A percentile compares a stretch with the other conserved stretches of the same genome.
Evolutionary conservation across 2,329 filamentous ascomycete genomes (phyloP).

Genomic region (Neofusicoccum laricinum): DNA sequence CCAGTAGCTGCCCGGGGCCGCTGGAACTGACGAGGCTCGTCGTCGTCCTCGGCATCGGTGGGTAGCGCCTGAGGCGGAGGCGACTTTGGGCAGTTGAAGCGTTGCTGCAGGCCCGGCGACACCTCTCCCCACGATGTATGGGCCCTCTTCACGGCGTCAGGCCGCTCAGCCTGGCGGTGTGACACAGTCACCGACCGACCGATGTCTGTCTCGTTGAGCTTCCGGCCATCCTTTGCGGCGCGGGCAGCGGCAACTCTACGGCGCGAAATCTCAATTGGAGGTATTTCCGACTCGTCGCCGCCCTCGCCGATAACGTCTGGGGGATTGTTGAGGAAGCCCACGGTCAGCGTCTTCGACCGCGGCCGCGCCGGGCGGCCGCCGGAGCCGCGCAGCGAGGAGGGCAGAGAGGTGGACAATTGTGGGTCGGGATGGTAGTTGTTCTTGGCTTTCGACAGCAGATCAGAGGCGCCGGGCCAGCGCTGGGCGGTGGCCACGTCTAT

Average conservation of each 20-base stretch:
- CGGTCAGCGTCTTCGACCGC: conserved; percentile 65
- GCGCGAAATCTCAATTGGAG: conserved; percentile 67
- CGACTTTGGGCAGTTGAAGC: conserved; percentile 14
- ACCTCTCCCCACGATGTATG: conserved; percentile 34
- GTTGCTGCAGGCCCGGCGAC: conserved; percentile 33
- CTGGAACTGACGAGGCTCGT: conserved; percentile 4
- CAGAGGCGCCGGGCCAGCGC: conserved; percentile 50
- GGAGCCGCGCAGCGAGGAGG: conserved; percentile 27
- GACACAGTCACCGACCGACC: conserved; percentile 11
- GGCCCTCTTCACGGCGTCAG: conserved; percentile 26
- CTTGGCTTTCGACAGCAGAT: conserved; percentile 37
- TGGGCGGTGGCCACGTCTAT: conserved; percentile 51
- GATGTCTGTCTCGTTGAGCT: conserved; percentile 14
- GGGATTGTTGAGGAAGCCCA: conserved; percentile 68
- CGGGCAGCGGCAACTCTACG: conserved; percentile 3
- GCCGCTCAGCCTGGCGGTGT: conserved; percentile 4
- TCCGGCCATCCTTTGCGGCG: conserved; percentile 11
- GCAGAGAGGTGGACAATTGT: conserved; percentile 31
- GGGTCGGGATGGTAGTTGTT: conserved; percentile 25
- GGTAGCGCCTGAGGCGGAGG: conserved; percentile 10
- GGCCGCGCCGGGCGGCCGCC: conserved; percentile 34
- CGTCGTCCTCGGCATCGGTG: conserved; percentile 1
- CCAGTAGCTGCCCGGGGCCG: conserved; percentile 26
- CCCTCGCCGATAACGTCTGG: conserved; percentile 88
- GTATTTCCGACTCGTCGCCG: conserved; percentile 77